Evolutionary conservation across 345 rosid species (phyloP), one percentile per base, ranked within the genome.

Genomic region (Syzygium jambos): DNA sequence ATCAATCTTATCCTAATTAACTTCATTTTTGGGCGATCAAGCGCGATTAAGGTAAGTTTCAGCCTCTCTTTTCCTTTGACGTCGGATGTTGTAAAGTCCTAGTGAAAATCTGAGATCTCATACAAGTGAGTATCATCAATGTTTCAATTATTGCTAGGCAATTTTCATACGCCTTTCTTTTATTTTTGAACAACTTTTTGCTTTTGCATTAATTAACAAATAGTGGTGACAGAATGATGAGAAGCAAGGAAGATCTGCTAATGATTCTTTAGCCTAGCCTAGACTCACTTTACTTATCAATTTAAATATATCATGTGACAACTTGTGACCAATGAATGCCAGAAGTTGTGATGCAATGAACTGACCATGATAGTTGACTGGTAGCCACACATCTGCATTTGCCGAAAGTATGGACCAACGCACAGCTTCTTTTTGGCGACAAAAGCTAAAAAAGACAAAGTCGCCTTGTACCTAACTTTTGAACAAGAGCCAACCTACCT

Each of bases 41-140:
- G 5, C 34, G 13, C 4, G 1, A 27, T 0, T n/a, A 61, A 61
- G 34, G 30, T 61, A 11, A 29, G 0, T 61, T 61, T 6, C 17
- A n/a, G 34, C 34, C 4, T 61, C 19, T 27, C 34, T 61, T 61
- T 61, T 61, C 17, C 73, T 61, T 3, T 61, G 19, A 27, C 8
- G n/a, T 59, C 17, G 7, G 68, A 59, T 5, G n/a, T 27, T 59
- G 10, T 27, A 59, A 25, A 59, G 68, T 59, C 29, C 30, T 59
- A 59, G 68, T 59, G 27, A 59, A 25, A 59, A 59, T 59, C 68
- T 12, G 27, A 59, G 30, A 59, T 59, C 68, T 27, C 46, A 6
- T 43, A 0, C 34, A 13, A 27, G 11, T 34, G 78, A 22, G 6
- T 14, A 16, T 59, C 29, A 59, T 17, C 38, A 15, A n/a, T 63